phyloP scores from a whole-genome alignment of 1,284 basidiomycete genomes.

The Boletus albobrunnescens region DNA sequence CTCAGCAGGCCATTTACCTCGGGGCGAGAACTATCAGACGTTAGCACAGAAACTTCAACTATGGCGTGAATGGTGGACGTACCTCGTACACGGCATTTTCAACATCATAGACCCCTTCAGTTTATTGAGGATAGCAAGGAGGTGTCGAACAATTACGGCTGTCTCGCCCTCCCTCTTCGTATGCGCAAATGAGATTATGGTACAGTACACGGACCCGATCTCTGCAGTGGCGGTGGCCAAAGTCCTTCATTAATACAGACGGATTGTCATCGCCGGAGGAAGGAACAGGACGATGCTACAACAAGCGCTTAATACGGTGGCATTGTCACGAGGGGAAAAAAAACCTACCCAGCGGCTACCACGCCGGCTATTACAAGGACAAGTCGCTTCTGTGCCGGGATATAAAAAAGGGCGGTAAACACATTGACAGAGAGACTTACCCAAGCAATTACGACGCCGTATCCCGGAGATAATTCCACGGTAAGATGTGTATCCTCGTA shows the following conservation, averaged over 20 bases:
- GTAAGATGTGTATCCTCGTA: conserved; percentile 56
- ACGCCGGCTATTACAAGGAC: conserved; percentile 61
- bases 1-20: conserved; percentile 65
- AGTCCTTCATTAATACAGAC: conserved; percentile 60
- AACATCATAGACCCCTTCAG: conserved; percentile 54
- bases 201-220: conserved; percentile 63
- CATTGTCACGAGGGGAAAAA: not conserved
- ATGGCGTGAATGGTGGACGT: conserved; percentile 1
- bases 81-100: conserved; percentile 68
- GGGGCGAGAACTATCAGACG: conserved; percentile 53
- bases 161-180: conserved; percentile 44
- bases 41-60: not conserved
- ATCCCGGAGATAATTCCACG: conserved; percentile 52
- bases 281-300: conserved; percentile 61
- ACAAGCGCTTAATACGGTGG: conserved; percentile 5
- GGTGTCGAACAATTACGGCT: conserved; percentile 50
- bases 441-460: conserved; percentile 63
- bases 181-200: conserved; percentile 62
- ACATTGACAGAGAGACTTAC: conserved; percentile 34
- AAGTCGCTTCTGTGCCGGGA: conserved; percentile 49
- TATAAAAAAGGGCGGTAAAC: not conserved
- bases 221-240: conserved; percentile 61
- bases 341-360: conserved; percentile 55
- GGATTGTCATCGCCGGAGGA: conserved; percentile 67
- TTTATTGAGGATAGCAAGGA: conserved; percentile 64